phyloP scores from a whole-genome alignment of 208 protist species.

The Crithidia mellificae region DNA sequence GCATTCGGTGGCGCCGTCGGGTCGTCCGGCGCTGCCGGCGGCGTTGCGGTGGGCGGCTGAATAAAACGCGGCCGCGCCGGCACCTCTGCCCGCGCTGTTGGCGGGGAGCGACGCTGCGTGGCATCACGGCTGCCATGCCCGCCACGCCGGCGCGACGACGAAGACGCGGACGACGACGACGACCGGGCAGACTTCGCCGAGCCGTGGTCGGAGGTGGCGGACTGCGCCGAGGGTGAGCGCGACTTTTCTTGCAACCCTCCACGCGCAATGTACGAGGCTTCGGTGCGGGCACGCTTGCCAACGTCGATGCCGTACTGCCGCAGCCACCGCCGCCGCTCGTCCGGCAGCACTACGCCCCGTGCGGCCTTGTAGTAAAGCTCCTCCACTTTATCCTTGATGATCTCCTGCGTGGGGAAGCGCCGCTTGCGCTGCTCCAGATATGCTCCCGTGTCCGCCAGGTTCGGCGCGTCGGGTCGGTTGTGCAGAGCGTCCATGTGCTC shows the following conservation, averaged over 20 bases:
- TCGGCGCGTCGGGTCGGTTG: slow-evolving; percentile 79
- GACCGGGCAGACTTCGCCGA: background rate
- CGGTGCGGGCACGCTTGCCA: slow-evolving; percentile 64
- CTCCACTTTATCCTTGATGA: slow-evolving; percentile 77
- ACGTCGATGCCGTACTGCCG: slow-evolving; percentile 78
- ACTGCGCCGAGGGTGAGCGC: slow-evolving; percentile 20
- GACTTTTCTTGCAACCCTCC: slow-evolving; percentile 36
- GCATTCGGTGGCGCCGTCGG: slow-evolving; percentile 10
- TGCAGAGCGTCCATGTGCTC: slow-evolving; percentile 86
- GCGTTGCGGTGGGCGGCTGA: slow-evolving; percentile 13
- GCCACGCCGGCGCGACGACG: background rate
- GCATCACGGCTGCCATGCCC: background rate
- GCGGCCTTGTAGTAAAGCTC: slow-evolving; percentile 88
- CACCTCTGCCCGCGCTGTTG: background rate
- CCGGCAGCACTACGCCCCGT: slow-evolving; percentile 68
- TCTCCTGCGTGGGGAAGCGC: slow-evolving; percentile 84
- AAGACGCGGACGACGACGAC: slow-evolving; percentile 16
- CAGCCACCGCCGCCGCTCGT: slow-evolving; percentile 84
- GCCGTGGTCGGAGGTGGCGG: slow-evolving; percentile 5
- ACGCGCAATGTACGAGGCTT: slow-evolving; percentile 51
- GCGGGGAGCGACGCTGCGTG: background rate
- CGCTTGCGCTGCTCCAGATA: slow-evolving; percentile 73
- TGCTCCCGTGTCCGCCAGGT: slow-evolving; percentile 62
- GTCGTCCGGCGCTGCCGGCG: background rate
- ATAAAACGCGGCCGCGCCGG: slow-evolving; percentile 21